phyloP scores from a whole-genome alignment of 2,329 filamentous ascomycete species.

The Rutstroemia sp. region DNA sequence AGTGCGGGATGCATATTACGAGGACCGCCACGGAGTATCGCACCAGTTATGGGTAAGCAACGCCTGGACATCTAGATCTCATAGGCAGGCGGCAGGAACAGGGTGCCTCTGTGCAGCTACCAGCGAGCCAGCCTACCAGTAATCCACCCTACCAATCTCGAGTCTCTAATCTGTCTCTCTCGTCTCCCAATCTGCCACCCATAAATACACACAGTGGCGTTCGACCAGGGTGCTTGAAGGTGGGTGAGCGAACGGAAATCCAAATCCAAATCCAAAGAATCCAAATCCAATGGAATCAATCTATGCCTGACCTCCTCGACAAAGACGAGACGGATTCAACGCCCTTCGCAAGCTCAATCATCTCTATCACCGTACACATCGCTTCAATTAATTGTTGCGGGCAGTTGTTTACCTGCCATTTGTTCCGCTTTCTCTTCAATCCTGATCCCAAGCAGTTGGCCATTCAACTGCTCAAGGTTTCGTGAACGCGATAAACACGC shows the following conservation, averaged over 20 bases:
- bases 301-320: not conserved
- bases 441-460: too few species aligned
- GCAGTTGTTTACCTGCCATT: too few species aligned
- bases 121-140: too few species aligned
- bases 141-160: too few species aligned
- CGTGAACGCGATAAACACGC: not conserved
- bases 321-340: not conserved
- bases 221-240: not conserved
- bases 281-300: slow-evolving; percentile 3
- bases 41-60: too few species aligned
- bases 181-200: too few species aligned
- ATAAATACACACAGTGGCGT: slow-evolving; percentile 7
- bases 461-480: not conserved
- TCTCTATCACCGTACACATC: too few species aligned
- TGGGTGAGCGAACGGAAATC: not conserved
- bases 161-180: too few species aligned
- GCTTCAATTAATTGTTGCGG: too few species aligned
- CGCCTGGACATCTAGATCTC: not conserved
- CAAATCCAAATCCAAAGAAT: not conserved
- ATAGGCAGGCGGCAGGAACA: not conserved
- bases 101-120: not conserved
- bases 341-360: not conserved
- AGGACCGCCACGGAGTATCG: too few species aligned
- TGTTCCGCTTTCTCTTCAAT: too few species aligned
- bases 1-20: too few species aligned